A percentile compares a stretch with the other conserved stretches of the same genome.
Conservation (phyloP, 768 basidiomycete genomes). For the Gymnopilus junonius region DNA sequence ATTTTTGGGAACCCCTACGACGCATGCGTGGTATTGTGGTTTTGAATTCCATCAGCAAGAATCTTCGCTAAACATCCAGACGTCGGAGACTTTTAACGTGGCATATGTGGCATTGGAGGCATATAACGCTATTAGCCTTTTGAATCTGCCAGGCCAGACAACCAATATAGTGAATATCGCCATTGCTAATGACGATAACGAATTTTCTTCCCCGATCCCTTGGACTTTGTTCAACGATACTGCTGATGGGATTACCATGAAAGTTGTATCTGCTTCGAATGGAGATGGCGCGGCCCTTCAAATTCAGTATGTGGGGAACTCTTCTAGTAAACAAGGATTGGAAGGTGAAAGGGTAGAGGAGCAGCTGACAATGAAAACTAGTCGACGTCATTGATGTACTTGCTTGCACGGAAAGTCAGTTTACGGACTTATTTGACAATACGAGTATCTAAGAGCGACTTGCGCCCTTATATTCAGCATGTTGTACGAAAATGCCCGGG, state of each 20-base stretch:
- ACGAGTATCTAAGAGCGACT: too few species aligned
- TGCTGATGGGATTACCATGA: background rate
- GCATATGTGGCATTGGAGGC: slow-evolving; percentile 1
- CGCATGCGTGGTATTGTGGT: slow-evolving; percentile 1
- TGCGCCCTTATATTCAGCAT: too few species aligned
- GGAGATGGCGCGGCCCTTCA: background rate
- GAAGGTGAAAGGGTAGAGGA: too few species aligned
- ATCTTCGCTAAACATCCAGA: background rate
- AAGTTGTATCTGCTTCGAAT: background rate
- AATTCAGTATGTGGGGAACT: background rate
- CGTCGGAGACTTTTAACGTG: background rate
- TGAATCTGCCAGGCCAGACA: background rate
- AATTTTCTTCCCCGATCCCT: background rate
- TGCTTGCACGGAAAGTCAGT: too few species aligned
- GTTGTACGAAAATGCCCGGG: too few species aligned
- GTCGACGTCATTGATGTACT: too few species aligned
- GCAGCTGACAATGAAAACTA: too few species aligned
- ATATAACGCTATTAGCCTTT: background rate
- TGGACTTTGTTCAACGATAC: background rate
- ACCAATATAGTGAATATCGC: background rate
- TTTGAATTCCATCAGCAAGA: background rate
- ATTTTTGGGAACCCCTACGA: background rate
- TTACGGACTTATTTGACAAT: too few species aligned
- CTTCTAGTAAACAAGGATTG: background rate
- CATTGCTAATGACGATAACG: background rate